Evolutionary conservation across 345 rosid genomes (phyloP), one percentile per base, ranked within the genome.

Genomic region (Eucalyptus viminalis): DNA sequence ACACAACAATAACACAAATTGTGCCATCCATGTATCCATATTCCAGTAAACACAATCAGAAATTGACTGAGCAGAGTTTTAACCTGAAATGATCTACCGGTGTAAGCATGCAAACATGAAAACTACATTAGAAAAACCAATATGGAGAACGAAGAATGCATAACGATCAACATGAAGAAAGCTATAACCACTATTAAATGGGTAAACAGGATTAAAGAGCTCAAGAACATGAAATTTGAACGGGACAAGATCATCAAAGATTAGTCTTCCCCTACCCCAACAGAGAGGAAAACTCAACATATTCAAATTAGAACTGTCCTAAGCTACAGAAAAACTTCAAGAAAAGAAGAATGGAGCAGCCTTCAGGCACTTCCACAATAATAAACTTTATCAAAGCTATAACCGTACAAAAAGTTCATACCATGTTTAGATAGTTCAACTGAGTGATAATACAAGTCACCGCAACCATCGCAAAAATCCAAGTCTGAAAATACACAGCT

Each of bases 391-490:
- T 76, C 85, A 22, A 76, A 40, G 85, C 45, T 76, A 72, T 72
- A 76, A 49, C 80, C n/a, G 9, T 81, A 44, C 62, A 60, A 47
- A 37, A 27, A 21, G 86, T 88, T 89, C 95, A 91, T 27, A 96
- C 98, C 98, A 93, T 94, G 94, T 96, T 95, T 67, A 95, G 92
- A 91, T 96, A 96, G 90, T 95, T 96, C 88, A 96, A 91, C 83
- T 95, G 98, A 87, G 90, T 93, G 94, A 94, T 92, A 90, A 96
- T 94, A 89, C 98, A 96, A n/a, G 96, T 94, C 88, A 94, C 49
- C 49, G 96, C 94, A 89, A 95, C 95, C 95, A 93, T 96, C 2
- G 95, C 95, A 92, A 96, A 96, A 86, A 95, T 91, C 98, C 98
- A 96, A 5, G 98, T 93, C 91, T 94, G 96, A 86, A 92, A 92